phyloP scores from a whole-genome alignment of 2,329 filamentous ascomycete species.

The Fusarium fracticaudum region DNA sequence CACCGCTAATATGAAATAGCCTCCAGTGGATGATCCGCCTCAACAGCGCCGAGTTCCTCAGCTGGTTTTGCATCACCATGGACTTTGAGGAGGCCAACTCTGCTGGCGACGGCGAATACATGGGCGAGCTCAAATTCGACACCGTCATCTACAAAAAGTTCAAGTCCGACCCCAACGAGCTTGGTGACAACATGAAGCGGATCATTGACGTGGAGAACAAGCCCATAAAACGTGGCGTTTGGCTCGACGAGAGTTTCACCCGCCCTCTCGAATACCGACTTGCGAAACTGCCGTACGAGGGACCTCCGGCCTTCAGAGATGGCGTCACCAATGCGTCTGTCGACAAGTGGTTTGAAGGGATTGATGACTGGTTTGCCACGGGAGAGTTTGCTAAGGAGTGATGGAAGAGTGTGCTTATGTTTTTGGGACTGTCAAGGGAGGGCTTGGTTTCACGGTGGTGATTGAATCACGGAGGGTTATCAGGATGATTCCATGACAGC shows the following conservation, averaged over 20 bases:
- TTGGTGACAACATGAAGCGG: not conserved
- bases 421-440: not conserved
- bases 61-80: conserved; percentile 2
- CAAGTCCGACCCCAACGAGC: not conserved
- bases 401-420: not conserved
- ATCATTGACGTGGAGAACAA: not conserved
- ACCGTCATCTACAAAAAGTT: not conserved
- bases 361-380: not conserved
- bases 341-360: not conserved
- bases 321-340: not conserved
- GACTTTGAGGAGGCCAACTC: not conserved
- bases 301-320: not conserved
- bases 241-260: not conserved
- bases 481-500: not conserved
- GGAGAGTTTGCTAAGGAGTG: not conserved
- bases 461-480: not conserved
- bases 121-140: not conserved
- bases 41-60: not conserved
- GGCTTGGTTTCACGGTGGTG: not conserved
- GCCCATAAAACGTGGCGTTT: not conserved
- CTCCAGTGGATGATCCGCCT: conserved; percentile 30
- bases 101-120: not conserved
- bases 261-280: not conserved
- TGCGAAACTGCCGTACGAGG: conserved; percentile 4
- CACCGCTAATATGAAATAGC: not conserved